Percentiles rank a stretch among this genome's conserved stretches.
These are phyloP conservation scores for Podospora comata DNA, from an alignment of 495 filamentous ascomycete species.

Conservation along the genomic window DNA sequence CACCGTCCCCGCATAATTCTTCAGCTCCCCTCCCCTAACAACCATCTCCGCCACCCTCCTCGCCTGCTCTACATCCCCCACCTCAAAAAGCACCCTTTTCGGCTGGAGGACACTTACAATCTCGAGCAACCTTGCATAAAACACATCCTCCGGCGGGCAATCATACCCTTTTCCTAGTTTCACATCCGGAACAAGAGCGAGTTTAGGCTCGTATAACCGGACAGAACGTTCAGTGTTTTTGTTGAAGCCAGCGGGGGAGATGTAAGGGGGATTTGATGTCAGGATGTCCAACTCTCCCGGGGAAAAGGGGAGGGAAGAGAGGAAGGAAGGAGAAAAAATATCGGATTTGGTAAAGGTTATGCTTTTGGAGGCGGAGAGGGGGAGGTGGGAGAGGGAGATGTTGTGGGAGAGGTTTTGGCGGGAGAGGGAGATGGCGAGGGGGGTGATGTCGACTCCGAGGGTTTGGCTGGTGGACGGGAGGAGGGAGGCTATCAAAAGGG, in stretches of 20 bases:
- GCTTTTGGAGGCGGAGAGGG: slow-evolving; percentile 29
- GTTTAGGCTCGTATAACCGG: slow-evolving; percentile 70
- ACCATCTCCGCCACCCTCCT: slow-evolving; percentile 50
- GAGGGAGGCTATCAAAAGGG: slow-evolving; percentile 64
- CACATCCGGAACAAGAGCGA: slow-evolving; percentile 65
- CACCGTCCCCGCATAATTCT: slow-evolving; percentile 7
- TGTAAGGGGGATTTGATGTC: slow-evolving; percentile 88
- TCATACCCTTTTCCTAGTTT: neutral
- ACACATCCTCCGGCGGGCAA: slow-evolving; percentile 50
- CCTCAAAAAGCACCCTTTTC: slow-evolving; percentile 54
- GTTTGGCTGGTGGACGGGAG: slow-evolving; percentile 38
- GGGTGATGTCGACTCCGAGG: slow-evolving; percentile 60
- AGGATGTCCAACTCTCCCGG: slow-evolving; percentile 59
- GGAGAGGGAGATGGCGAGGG: slow-evolving; percentile 59
- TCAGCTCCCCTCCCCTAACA: neutral
- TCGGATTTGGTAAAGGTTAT: slow-evolving; percentile 50
- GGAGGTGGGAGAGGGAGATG: slow-evolving; percentile 34
- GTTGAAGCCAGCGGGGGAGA: slow-evolving; percentile 61
- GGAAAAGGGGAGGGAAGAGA: slow-evolving; percentile 12
- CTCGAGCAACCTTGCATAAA: slow-evolving; percentile 54
- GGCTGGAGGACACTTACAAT: slow-evolving; percentile 37
- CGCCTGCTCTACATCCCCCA: slow-evolving; percentile 59
- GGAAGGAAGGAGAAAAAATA: slow-evolving; percentile 45
- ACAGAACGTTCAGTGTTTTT: slow-evolving; percentile 63
- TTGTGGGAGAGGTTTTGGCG: slow-evolving; percentile 58